Conservation (phyloP, 768 basidiomycete species). For the Pulveroboletus sp. region DNA sequence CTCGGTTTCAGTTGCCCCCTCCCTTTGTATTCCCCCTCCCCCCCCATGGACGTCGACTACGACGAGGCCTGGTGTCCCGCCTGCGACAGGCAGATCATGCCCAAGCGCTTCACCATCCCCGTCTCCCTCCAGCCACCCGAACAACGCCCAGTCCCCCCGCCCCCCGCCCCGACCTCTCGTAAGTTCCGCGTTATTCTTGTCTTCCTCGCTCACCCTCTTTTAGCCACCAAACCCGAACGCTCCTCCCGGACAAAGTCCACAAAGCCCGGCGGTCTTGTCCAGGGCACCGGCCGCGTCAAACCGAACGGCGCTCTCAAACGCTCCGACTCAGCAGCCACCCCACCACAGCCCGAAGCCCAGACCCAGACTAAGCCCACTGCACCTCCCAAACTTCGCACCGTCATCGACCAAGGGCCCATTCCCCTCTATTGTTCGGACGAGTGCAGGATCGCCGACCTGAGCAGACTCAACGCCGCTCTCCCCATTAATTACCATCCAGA, state of each 20-base stretch:
- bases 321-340: conserved; percentile 21
- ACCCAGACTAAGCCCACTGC: conserved; percentile 25
- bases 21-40: conserved; percentile 14
- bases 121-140: conserved; percentile 27
- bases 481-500: conserved; percentile 48
- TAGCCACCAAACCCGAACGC: conserved; percentile 29
- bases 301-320: conserved; percentile 54
- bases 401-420: conserved; percentile 78
- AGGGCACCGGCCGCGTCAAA: conserved; percentile 62
- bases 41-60: conserved; percentile 38
- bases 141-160: conserved; percentile 21
- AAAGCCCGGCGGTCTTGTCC: conserved; percentile 51
- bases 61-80: conserved; percentile 80
- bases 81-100: conserved; percentile 74
- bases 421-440: conserved; percentile 83
- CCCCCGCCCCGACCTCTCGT: conserved; percentile 39
- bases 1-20: no score
- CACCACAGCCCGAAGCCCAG: conserved; percentile 21
- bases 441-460: conserved; percentile 60
- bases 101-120: conserved; percentile 62
- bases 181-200: conserved; percentile 13
- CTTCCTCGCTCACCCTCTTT: conserved; percentile 7
- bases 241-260: conserved; percentile 34
- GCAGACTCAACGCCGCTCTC: conserved; percentile 36
- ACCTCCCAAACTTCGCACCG: conserved; percentile 51